A percentile compares a stretch with the other conserved stretches of the same genome.
Conservation (phyloP, 805 yeast species). For the Wickerhamiella dianesei region DNA sequence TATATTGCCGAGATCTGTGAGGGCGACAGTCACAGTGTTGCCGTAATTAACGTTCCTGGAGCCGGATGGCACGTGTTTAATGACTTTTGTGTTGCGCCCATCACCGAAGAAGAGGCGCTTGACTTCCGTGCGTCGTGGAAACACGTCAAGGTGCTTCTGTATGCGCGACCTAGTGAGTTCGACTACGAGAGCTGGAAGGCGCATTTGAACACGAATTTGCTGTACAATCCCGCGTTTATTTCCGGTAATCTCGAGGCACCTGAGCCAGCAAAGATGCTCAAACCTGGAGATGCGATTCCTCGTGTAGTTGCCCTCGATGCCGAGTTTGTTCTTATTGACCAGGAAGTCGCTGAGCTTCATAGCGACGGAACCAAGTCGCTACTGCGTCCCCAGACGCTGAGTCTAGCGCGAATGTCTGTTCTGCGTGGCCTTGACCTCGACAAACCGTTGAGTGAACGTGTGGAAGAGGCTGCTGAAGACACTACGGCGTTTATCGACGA, state of each 20-base stretch:
- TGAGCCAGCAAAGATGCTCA: conserved; percentile 50
- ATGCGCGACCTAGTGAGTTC: conserved; percentile 23
- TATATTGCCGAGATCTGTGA: conserved; percentile 25
- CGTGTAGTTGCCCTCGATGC: conserved; percentile 83
- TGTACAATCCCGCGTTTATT: conserved; percentile 65
- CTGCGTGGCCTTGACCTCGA: conserved; percentile 47
- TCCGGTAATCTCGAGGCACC: conserved; percentile 47
- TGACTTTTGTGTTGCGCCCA: conserved; percentile 72
- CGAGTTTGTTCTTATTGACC: conserved; percentile 74
- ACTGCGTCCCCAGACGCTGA: conserved; percentile 58
- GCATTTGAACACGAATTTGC: conserved; percentile 45
- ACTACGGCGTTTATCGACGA: conserved; percentile 61
- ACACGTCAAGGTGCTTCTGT: conserved; percentile 35
- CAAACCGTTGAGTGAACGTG: conserved; percentile 30
- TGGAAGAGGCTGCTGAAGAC: conserved; percentile 1
- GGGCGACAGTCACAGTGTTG: conserved; percentile 27
- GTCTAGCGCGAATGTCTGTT: conserved; percentile 83
- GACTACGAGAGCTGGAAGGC: conserved; percentile 36
- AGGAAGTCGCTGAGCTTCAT: conserved; percentile 66
- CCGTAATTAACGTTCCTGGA: conserved; percentile 13
- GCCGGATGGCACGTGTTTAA: conserved; percentile 68
- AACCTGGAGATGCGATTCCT: conserved; percentile 61
- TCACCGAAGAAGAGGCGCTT: conserved; percentile 66
- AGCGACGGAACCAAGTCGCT: conserved; percentile 57
- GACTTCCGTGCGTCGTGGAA: conserved; percentile 70